Evolutionary conservation across 176 grass and related monocot genomes (phyloP).

Genomic region (Bromus sterilis): DNA sequence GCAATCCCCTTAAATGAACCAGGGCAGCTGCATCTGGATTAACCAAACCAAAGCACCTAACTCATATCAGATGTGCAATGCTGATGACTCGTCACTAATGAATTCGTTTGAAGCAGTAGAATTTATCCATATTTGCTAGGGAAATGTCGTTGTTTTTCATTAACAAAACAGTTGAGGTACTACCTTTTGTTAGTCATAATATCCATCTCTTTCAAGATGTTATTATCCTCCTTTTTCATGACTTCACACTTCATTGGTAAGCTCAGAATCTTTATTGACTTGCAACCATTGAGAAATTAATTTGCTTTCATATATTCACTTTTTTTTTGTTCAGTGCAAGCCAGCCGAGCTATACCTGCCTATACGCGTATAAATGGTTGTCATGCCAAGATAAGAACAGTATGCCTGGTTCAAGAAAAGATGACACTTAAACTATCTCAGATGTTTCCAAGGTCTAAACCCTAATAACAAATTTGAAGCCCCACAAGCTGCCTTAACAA

Average conservation of each 20-base stretch:
- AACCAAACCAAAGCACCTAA: neutral
- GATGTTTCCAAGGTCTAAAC: neutral
- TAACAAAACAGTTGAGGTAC: neutral
- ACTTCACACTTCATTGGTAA: neutral
- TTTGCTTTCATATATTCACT: neutral
- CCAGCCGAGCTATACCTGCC: neutral
- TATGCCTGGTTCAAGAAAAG: neutral
- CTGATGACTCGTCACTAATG: neutral
- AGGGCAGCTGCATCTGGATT: neutral
- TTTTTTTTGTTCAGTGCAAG: neutral
- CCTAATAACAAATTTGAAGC: neutral
- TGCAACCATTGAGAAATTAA: neutral
- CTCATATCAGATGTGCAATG: neutral
- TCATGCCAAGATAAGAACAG: neutral
- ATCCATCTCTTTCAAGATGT: no score
- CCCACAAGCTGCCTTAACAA: slow-evolving; percentile 30
- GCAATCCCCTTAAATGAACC: neutral
- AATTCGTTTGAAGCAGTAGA: neutral
- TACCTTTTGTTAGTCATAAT: no score
- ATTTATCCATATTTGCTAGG: neutral
- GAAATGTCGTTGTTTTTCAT: neutral
- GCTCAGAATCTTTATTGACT: neutral
- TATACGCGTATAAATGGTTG: neutral
- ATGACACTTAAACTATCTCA: neutral
- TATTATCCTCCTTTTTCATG: neutral